phyloP scores from a whole-genome alignment of 2,329 filamentous ascomycete genomes.

The Cercospora zeina region DNA sequence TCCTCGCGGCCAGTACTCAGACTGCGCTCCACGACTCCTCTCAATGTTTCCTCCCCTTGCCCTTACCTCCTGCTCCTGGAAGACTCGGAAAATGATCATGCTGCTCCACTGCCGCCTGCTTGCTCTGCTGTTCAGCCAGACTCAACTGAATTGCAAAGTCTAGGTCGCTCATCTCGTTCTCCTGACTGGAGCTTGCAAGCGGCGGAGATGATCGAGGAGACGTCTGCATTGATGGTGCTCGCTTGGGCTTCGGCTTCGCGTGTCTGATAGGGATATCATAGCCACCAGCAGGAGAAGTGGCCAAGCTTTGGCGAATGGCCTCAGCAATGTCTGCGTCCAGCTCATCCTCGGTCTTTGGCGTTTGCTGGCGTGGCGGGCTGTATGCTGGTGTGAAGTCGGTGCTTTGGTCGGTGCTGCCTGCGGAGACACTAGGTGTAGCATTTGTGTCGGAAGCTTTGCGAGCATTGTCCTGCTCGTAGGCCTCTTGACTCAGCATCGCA shows the following conservation, averaged over 20 bases:
- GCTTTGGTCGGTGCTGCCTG: slow-evolving; percentile 43
- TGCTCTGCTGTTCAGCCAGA: slow-evolving; percentile 59
- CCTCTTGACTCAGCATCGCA: slow-evolving; percentile 62
- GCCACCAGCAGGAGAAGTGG: slow-evolving; percentile 27
- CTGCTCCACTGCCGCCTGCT: slow-evolving; percentile 20
- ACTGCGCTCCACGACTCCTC: background rate
- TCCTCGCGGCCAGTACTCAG: background rate
- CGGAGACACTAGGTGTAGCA: slow-evolving; percentile 41
- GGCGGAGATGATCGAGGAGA: slow-evolving; percentile 33
- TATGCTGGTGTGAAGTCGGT: slow-evolving; percentile 33
- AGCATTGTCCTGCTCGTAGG: slow-evolving; percentile 52
- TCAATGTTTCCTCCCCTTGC: slow-evolving; percentile 32
- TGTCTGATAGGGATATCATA: slow-evolving; percentile 52
- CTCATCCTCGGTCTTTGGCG: slow-evolving; percentile 49
- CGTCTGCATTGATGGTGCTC: slow-evolving; percentile 34
- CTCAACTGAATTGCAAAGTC: slow-evolving; percentile 64
- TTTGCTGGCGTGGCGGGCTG: slow-evolving; percentile 26
- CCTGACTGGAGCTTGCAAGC: slow-evolving; percentile 44
- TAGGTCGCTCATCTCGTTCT: slow-evolving; percentile 56
- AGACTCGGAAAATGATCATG: slow-evolving; percentile 38
- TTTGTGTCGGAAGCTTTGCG: slow-evolving; percentile 50
- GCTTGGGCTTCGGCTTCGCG: slow-evolving; percentile 42
- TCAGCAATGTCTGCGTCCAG: slow-evolving; percentile 62
- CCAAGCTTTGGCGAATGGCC: slow-evolving; percentile 58
- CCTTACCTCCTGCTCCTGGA: slow-evolving; percentile 32